phyloP scores from a whole-genome alignment of 225 moss, liverwort and hornwort genomes.

The Marchantia polymorpha region DNA sequence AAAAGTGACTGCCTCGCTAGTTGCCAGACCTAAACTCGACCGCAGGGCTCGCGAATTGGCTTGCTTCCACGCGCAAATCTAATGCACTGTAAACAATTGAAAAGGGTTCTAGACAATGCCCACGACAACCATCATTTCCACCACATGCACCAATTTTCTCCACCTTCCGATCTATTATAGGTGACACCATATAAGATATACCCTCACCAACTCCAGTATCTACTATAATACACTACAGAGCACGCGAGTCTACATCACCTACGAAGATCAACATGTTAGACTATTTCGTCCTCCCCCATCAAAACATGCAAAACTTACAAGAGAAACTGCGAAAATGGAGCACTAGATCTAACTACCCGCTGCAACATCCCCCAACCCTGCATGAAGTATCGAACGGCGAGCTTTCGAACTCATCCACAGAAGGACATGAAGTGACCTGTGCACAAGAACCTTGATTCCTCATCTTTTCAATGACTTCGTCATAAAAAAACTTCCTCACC shows the following conservation, averaged over 20 bases:
- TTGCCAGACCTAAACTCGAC: no score
- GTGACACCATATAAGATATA: background rate
- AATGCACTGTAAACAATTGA: no score
- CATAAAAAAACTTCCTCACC: background rate
- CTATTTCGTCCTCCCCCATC: background rate
- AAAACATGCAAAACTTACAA: background rate
- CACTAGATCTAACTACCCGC: no score
- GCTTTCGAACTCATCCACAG: no score
- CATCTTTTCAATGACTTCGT: background rate
- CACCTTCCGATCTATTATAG: background rate
- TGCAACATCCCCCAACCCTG: no score
- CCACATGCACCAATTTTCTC: background rate
- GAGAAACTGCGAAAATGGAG: background rate
- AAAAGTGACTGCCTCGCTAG: no score
- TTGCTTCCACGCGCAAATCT: no score
- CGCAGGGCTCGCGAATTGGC: no score
- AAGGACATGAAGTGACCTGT: background rate
- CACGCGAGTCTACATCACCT: conserved; percentile 3
- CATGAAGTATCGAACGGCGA: no score
- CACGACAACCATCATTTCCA: background rate
- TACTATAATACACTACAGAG: background rate
- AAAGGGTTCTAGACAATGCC: background rate
- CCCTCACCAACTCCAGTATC: background rate
- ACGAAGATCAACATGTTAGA: background rate
- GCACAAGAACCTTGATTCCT: background rate